phyloP scores from a whole-genome alignment of 805 yeast genomes.

The Hanseniaspora vineae region DNA sequence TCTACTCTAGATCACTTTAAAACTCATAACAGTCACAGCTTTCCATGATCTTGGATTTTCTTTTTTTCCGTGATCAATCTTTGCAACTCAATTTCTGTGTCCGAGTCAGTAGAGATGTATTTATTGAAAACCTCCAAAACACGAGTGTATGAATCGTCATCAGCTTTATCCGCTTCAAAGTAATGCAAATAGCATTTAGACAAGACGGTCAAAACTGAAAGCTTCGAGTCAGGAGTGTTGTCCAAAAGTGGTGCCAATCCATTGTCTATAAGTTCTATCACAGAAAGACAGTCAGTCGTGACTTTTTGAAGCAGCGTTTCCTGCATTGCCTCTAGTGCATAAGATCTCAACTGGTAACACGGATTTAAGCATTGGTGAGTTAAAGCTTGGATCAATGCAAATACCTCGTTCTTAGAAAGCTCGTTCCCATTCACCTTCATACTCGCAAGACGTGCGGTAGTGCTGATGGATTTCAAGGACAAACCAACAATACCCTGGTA shows the following conservation, averaged over 20 bases:
- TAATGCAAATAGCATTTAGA: conserved; percentile 52
- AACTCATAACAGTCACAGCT: neutral
- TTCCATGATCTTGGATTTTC: conserved; percentile 13
- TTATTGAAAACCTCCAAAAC: conserved; percentile 28
- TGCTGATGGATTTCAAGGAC: conserved; percentile 47
- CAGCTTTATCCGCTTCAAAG: conserved; percentile 24
- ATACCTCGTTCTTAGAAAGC: conserved; percentile 5
- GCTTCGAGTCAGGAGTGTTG: conserved; percentile 47
- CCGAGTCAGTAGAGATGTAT: conserved; percentile 24
- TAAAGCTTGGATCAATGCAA: conserved; percentile 64
- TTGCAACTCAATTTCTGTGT: conserved; percentile 27
- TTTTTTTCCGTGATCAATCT: conserved; percentile 26
- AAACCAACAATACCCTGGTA: conserved; percentile 41
- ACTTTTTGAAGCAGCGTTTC: neutral
- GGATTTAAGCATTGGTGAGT: conserved; percentile 88
- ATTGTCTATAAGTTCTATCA: conserved; percentile 49
- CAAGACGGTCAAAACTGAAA: conserved; percentile 51
- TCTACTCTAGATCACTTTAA: no score
- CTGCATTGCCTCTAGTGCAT: conserved; percentile 40
- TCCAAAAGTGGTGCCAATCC: conserved; percentile 65
- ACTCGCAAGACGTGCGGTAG: conserved; percentile 41
- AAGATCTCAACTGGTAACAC: conserved; percentile 58
- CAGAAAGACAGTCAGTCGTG: conserved; percentile 25
- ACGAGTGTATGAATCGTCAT: conserved; percentile 24
- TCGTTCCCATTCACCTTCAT: conserved; percentile 15